These are phyloP conservation scores for Pezicula neosporulosa DNA, from an alignment of 2,329 filamentous ascomycete species.

Conservation along the genomic window DNA sequence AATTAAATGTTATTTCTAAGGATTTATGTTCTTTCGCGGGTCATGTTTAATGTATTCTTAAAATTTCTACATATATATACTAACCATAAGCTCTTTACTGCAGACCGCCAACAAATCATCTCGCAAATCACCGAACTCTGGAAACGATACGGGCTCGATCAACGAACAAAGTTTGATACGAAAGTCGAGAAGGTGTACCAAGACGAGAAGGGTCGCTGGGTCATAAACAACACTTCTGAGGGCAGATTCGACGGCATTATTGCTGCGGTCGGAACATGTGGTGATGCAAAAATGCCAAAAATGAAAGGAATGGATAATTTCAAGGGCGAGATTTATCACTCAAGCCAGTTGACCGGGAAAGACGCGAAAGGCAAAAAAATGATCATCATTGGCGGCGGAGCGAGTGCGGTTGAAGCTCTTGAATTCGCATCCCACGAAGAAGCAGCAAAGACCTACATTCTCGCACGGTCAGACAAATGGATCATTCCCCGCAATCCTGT, in stretches of 20 bases:
- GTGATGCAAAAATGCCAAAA: constrained; percentile 69
- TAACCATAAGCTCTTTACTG: no score
- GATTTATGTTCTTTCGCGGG: no score
- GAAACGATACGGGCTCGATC: constrained; percentile 69
- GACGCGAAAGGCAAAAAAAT: constrained; percentile 72
- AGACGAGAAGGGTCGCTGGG: constrained; percentile 67
- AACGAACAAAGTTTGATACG: constrained; percentile 69
- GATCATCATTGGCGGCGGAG: constrained; percentile 73
- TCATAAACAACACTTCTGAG: constrained; percentile 68
- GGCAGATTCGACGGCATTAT: constrained; percentile 78
- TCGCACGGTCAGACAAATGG: constrained; percentile 81
- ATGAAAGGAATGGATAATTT: constrained; percentile 71
- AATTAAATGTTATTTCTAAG: no score
- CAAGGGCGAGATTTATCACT: constrained; percentile 71
- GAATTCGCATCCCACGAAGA: constrained; percentile 70
- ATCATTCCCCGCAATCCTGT: constrained; percentile 79
- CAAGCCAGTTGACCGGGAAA: constrained; percentile 70
- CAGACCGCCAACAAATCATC: constrained; percentile 68
- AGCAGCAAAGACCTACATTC: constrained; percentile 66
- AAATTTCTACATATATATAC: no score
- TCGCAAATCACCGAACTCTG: constrained; percentile 69
- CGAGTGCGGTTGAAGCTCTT: constrained; percentile 77
- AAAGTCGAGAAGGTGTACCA: constrained; percentile 67
- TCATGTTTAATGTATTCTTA: no score
- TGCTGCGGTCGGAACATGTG: constrained; percentile 76